phyloP scores from a whole-genome alignment of 495 filamentous ascomycete species.

The Penicillium diatomitis region DNA sequence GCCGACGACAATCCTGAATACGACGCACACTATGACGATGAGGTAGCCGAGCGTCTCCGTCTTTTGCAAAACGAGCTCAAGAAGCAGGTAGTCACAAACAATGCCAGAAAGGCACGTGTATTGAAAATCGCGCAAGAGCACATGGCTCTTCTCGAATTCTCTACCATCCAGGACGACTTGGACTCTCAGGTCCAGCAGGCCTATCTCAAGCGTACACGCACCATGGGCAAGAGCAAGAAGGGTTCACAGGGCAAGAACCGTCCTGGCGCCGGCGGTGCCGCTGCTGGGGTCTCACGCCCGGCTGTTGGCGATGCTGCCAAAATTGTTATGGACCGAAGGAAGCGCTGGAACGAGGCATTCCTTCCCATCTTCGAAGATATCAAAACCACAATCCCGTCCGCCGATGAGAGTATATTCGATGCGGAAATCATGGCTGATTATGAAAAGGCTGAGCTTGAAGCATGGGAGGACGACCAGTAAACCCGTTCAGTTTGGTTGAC shows the following conservation, averaged over 20 bases:
- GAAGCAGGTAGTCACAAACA: constrained; percentile 74
- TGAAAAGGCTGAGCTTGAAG: constrained; percentile 62
- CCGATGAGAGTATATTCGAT: constrained; percentile 57
- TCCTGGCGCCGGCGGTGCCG: constrained; percentile 50
- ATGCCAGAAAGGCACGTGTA: constrained; percentile 77
- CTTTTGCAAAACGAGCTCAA: constrained; percentile 74
- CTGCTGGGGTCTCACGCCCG: constrained; percentile 53
- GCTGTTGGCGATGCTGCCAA: constrained; percentile 86
- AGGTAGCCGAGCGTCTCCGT: constrained; percentile 81
- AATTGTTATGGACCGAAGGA: constrained; percentile 79
- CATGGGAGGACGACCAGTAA: constrained; percentile 66
- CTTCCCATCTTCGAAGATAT: constrained; percentile 78
- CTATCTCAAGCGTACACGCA: constrained; percentile 93
- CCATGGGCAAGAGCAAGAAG: constrained; percentile 88
- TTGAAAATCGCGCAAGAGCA: constrained; percentile 78
- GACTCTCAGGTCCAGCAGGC: constrained; percentile 92
- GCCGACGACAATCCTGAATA: constrained; percentile 64
- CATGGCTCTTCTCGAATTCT: constrained; percentile 92
- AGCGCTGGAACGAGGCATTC: constrained; percentile 80
- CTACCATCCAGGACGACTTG: constrained; percentile 92
- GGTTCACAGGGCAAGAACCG: constrained; percentile 56
- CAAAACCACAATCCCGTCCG: constrained; percentile 46
- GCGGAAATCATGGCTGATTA: constrained; percentile 43
- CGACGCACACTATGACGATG: constrained; percentile 86
- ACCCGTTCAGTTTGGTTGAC: neutral